phyloP scores from a whole-genome alignment of 257 asterid species.

The Solanum tacnaense region DNA sequence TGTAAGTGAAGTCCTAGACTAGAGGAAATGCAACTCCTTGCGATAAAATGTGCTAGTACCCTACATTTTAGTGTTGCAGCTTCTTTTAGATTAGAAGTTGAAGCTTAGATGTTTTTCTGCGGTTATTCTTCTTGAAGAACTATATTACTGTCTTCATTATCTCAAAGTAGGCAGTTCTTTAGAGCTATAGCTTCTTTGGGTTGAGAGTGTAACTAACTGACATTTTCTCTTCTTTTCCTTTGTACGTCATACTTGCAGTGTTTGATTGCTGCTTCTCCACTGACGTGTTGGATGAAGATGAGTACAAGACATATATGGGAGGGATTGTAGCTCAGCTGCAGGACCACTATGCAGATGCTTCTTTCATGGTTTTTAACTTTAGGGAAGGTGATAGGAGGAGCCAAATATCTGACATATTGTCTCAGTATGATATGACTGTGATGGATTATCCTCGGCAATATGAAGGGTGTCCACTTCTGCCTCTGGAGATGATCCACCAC shows the following conservation, averaged over 20 bases:
- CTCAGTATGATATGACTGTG: constrained; percentile 96
- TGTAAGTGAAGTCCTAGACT: neutral
- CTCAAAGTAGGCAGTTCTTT: neutral
- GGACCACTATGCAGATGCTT: constrained; percentile 94
- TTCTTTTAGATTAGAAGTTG: neutral
- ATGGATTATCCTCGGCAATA: constrained; percentile 97
- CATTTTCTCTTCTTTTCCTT: constrained; percentile 9
- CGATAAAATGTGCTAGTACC: neutral
- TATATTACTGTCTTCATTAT: neutral
- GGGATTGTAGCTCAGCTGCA: constrained; percentile 97
- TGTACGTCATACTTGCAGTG: constrained; percentile 34
- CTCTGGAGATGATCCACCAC: constrained; percentile 95
- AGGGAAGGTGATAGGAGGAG: constrained; percentile 87
- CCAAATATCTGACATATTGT: constrained; percentile 71
- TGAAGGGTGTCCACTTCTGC: constrained; percentile 85
- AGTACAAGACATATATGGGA: constrained; percentile 74
- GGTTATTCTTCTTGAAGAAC: neutral
- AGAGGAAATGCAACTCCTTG: neutral
- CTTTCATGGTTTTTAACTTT: constrained; percentile 96
- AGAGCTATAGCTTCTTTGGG: neutral
- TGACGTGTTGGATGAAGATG: constrained; percentile 83
- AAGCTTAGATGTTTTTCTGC: neutral
- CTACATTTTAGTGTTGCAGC: neutral
- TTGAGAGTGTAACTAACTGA: neutral
- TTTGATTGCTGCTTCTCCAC: constrained; percentile 99